phyloP scores from a whole-genome alignment of 2,329 filamentous ascomycete species.

The Exophiala lecanii-corni region DNA sequence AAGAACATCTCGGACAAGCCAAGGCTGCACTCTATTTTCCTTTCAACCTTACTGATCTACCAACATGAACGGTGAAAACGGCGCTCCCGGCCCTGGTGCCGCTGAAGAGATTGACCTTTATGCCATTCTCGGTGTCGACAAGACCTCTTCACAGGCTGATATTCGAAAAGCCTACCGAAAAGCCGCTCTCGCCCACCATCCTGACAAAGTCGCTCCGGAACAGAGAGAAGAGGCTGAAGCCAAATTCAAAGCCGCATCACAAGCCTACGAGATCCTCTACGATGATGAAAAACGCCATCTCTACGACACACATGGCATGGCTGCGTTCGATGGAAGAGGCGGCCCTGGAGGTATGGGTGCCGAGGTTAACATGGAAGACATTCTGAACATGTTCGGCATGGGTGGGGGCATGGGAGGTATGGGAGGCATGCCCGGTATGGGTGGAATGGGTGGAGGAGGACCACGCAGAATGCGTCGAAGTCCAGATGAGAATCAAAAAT shows the following conservation, averaged over 20 bases:
- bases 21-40: too few species aligned
- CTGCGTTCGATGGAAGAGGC: constrained; percentile 73
- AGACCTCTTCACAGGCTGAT: constrained; percentile 33
- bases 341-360: constrained; percentile 61
- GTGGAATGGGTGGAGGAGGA: constrained; percentile 36
- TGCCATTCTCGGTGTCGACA: constrained; percentile 55
- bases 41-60: constrained; percentile 1
- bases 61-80: constrained; percentile 18
- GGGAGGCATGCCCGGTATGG: constrained; percentile 54
- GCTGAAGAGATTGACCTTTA: constrained; percentile 25
- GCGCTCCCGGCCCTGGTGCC: neutral
- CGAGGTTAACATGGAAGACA: constrained; percentile 73
- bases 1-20: too few species aligned
- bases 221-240: constrained; percentile 80
- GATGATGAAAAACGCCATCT: constrained; percentile 89
- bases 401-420: constrained; percentile 46
- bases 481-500: constrained; percentile 80
- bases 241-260: constrained; percentile 87
- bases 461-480: constrained; percentile 65
- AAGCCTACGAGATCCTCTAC: constrained; percentile 95
- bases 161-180: constrained; percentile 74
- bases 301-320: constrained; percentile 94
- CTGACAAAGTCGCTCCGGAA: constrained; percentile 88
- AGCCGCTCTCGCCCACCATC: constrained; percentile 83
- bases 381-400: constrained; percentile 67